Base-by-base conservation (phyloP, 2,329 filamentous ascomycete species). In the Beauveria sp. region DNA sequence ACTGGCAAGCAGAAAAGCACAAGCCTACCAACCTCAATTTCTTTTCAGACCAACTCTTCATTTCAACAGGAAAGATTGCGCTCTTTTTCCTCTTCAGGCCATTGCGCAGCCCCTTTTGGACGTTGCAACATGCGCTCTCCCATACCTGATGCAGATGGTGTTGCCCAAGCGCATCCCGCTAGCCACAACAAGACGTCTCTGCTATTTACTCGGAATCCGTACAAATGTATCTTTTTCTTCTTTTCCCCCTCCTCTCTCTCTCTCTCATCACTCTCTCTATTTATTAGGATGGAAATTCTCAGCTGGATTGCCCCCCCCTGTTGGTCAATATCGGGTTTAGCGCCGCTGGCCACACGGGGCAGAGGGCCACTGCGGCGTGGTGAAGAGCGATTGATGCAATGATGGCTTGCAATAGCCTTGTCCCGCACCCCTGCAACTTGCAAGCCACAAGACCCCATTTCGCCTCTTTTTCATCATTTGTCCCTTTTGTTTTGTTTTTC, bases 291-390 rank as follows among this genome's bases (percentile, higher is more conserved):
- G 30, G 12, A 34, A 22, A 56, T 38, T 22, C 26, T 46, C 53
- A 51, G 56, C 46, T 58, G 56, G 24, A 46, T 16, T 10, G 14
- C 14, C 16, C 42, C 16, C 42, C 42, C 53, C 6, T 12, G 26
- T 46, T 22, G 24, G 26, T 30, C 53, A 18, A 34, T 58, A 58
- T 58, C 56, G 56, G 56, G 56, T 20, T 51, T 58, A 58, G 56
- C 56, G 56, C 28, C 5, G 30, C 14, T 40, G 20, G 34, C 46
- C 30, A 42, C 46, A 47, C 56, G 42, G 22, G 45, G 30, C 43
- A 28, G 56, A 58, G 34, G 34, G 46, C 56, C 45, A 49, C 10
- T 58, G 16, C 10, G 45, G 43, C 43, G 43, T 10, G 28, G 20
- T 49, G 54, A 26, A 43, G 30, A 22, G 53, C 54, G 54, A 57